These are phyloP conservation scores for Nakaseomyces kungkrabaensis DNA, from an alignment of 1,139 yeast species.

Conservation along the genomic window DNA sequence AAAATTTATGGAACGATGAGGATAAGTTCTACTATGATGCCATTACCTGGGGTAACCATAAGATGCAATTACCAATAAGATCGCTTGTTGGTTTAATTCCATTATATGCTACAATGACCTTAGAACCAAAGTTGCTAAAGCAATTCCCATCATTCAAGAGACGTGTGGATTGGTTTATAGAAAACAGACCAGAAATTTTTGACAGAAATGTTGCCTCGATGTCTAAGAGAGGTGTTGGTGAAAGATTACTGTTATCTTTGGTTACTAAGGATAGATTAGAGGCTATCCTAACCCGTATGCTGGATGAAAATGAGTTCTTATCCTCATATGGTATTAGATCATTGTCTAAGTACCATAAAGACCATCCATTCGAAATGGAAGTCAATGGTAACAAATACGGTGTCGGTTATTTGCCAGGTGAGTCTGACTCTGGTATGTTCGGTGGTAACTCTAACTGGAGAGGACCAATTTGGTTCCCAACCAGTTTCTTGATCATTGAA, in stretches of 20 bases:
- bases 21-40: slow-evolving; percentile 91
- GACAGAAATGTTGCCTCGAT: slow-evolving; percentile 84
- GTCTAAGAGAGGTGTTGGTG: slow-evolving; percentile 78
- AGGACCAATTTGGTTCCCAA: slow-evolving; percentile 99
- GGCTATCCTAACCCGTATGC: slow-evolving; percentile 70
- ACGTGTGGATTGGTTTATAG: slow-evolving; percentile 78
- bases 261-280: slow-evolving; percentile 74
- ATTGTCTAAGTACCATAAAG: slow-evolving; percentile 76
- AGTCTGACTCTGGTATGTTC: slow-evolving; percentile 88
- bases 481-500: slow-evolving; percentile 79
- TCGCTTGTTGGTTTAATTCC: slow-evolving; percentile 92
- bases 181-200: slow-evolving; percentile 63
- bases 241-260: slow-evolving; percentile 68
- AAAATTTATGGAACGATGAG: slow-evolving; percentile 81
- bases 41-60: slow-evolving; percentile 64
- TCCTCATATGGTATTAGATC: slow-evolving; percentile 87
- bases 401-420: slow-evolving; percentile 84
- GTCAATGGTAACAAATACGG: slow-evolving; percentile 69
- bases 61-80: slow-evolving; percentile 73
- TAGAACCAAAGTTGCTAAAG: slow-evolving; percentile 76
- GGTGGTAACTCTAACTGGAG: slow-evolving; percentile 98
- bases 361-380: slow-evolving; percentile 78
- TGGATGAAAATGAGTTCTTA: slow-evolving; percentile 82
- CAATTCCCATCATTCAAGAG: slow-evolving; percentile 79
- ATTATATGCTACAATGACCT: slow-evolving; percentile 78